A percentile compares a stretch with the other conserved stretches of the same genome.
phyloP scores from a whole-genome alignment of 148 eudicot genomes.

The Arbutus unedo region DNA sequence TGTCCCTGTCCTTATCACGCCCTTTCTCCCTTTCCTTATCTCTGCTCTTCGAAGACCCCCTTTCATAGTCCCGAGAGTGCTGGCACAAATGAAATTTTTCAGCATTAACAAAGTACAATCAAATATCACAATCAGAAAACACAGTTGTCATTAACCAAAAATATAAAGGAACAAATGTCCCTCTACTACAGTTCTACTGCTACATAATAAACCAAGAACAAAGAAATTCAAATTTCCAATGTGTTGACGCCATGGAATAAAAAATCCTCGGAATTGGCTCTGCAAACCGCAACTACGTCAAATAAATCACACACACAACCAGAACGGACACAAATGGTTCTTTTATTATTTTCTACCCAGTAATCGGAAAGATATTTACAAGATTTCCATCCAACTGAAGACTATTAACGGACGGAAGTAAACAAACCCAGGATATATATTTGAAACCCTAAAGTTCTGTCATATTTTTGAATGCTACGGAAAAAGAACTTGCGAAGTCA shows the following conservation, averaged over 20 bases:
- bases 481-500: background rate
- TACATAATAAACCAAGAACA: background rate
- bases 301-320: background rate
- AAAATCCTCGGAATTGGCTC: background rate
- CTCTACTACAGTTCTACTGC: background rate
- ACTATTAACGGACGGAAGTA: background rate
- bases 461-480: background rate
- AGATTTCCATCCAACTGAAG: background rate
- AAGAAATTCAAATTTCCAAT: background rate
- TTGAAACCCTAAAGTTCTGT: background rate
- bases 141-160: background rate
- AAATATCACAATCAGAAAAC: background rate
- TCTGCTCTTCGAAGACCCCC: conserved; percentile 58
- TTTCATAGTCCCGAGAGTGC: conserved; percentile 57
- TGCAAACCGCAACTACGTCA: background rate
- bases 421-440: background rate
- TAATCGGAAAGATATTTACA: background rate
- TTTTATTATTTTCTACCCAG: background rate
- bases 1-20: conserved; percentile 32
- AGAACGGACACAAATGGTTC: background rate
- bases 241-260: background rate
- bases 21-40: conserved; percentile 42
- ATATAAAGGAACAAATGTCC: background rate
- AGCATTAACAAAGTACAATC: background rate
- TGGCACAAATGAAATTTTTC: conserved; percentile 20